These are phyloP conservation scores for Juglanconis oblonga DNA, from an alignment of 2,329 filamentous ascomycete species.

Conservation along the genomic window DNA sequence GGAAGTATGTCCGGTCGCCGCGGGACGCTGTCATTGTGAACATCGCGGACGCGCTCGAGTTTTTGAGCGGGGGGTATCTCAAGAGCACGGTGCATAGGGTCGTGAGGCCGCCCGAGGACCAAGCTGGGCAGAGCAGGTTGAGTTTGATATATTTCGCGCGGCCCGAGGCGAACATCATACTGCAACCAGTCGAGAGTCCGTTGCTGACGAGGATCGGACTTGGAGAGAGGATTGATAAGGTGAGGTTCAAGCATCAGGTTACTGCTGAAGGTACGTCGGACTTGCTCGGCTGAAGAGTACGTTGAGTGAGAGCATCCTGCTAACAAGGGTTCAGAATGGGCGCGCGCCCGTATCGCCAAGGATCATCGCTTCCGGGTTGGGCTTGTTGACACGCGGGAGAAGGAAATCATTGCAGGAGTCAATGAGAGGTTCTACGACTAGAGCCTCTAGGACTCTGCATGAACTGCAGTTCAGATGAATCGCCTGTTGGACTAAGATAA, in stretches of 20 bases:
- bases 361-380: conserved; percentile 25
- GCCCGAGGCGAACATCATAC: conserved; percentile 23
- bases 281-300: neutral
- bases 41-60: conserved; percentile 41
- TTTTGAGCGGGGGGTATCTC: conserved; percentile 33
- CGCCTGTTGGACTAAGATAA: too few species aligned
- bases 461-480: too few species aligned
- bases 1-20: conserved; percentile 25
- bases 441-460: neutral
- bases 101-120: conserved; percentile 25
- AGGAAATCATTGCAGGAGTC: conserved; percentile 25
- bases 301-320: neutral
- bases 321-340: conserved; percentile 21
- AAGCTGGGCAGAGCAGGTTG: conserved; percentile 22
- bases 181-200: conserved; percentile 21
- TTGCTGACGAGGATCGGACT: conserved; percentile 13
- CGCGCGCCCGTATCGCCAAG: conserved; percentile 24
- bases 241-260: conserved; percentile 23
- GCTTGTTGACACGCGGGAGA: conserved; percentile 22
- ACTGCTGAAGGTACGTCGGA: conserved; percentile 24
- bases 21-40: conserved; percentile 43
- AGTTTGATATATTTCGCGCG: conserved; percentile 27
- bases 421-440: conserved; percentile 23
- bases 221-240: conserved; percentile 19
- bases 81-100: conserved; percentile 27